Evolutionary conservation across 495 filamentous ascomycete species (phyloP), one percentile per base, ranked within the genome.

Genomic region (Aspergillus hancockii): DNA sequence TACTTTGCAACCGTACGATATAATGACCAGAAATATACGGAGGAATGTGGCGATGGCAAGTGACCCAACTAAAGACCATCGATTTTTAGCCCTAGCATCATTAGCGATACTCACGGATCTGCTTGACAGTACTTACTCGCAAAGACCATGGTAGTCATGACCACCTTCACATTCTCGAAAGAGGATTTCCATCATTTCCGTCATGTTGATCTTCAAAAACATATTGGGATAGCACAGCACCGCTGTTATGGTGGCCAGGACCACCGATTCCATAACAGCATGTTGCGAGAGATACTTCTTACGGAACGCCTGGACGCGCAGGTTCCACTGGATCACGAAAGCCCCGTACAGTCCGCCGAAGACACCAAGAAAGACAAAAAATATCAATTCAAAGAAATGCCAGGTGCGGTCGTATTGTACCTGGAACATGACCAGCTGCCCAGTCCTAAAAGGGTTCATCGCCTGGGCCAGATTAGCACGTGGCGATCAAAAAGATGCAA

Each of bases 381-480:
- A 98, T 16, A 97, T 75, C 0, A 95, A 79, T 71, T 98, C 94
- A 63, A 98, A 98, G 67, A 96, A 96, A 72, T 98, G 94, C 94
- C 94, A 98, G 4, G 87, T 87, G 19, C 95, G 89, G 73, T 98
- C 95, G 69, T 98, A 98, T 64, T 84, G 84, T 64, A 98, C 94
- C 68, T 96, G 91, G 75, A 98, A 98, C 94, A 98, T 98, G 82
- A 98, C 94, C 40, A 98, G 82, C 65, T 98, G 95, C n/a, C 94
- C 94, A 2, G 94, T 98, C 54, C 94, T 80, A 70, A 98, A 98
- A 32, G 94, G 94, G 66, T 98, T 98, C 90, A 98, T 95, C 36
- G 90, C 90, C 73, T 79, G 49, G 10, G 8, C 2, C 41, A 49
- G 8, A 56, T 62, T 23, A 68, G 54, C 47, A 65, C 61, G 23